Conservation (phyloP, 2,329 filamentous ascomycete species). For the Apiospora phragmitis region DNA sequence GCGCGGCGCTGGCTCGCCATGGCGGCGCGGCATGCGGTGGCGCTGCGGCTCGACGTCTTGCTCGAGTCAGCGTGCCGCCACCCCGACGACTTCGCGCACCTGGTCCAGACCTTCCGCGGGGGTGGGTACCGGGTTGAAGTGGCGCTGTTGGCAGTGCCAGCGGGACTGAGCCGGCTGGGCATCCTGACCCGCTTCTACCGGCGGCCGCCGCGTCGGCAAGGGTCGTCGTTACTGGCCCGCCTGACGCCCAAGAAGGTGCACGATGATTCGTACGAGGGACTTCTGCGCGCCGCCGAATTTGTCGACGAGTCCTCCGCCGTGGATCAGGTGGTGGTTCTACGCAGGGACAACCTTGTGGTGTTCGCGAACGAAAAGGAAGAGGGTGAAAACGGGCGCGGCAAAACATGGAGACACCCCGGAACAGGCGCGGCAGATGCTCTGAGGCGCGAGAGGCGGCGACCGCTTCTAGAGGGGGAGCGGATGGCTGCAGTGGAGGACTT, state of each 20-base stretch:
- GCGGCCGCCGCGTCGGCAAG: slow-evolving; percentile 17
- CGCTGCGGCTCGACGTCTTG: slow-evolving; percentile 36
- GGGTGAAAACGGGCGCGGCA: neutral
- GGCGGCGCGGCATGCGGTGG: slow-evolving; percentile 36
- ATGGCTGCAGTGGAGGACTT: neutral
- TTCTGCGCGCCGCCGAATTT: slow-evolving; percentile 38
- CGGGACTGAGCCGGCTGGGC: slow-evolving; percentile 42
- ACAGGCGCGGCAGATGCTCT: neutral
- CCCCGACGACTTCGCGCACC: slow-evolving; percentile 39
- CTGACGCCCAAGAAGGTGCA: slow-evolving; percentile 46
- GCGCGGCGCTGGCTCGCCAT: slow-evolving; percentile 46
- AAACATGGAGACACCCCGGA: slow-evolving; percentile 9
- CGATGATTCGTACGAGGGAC: slow-evolving; percentile 44
- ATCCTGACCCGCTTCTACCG: slow-evolving; percentile 41
- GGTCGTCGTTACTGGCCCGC: slow-evolving; percentile 36
- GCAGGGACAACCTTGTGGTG: slow-evolving; percentile 39
- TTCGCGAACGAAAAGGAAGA: slow-evolving; percentile 23
- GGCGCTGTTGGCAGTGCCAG: slow-evolving; percentile 43
- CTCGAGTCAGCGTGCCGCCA: slow-evolving; percentile 48
- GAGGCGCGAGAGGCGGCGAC: neutral
- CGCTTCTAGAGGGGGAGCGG: neutral
- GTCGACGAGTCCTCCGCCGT: slow-evolving; percentile 33
- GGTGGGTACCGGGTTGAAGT: slow-evolving; percentile 40
- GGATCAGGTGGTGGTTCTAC: slow-evolving; percentile 40
- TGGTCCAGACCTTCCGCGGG: slow-evolving; percentile 36